Base-by-base conservation (phyloP, 2,329 filamentous ascomycete species). In the Tricladium varicosporioides region DNA sequence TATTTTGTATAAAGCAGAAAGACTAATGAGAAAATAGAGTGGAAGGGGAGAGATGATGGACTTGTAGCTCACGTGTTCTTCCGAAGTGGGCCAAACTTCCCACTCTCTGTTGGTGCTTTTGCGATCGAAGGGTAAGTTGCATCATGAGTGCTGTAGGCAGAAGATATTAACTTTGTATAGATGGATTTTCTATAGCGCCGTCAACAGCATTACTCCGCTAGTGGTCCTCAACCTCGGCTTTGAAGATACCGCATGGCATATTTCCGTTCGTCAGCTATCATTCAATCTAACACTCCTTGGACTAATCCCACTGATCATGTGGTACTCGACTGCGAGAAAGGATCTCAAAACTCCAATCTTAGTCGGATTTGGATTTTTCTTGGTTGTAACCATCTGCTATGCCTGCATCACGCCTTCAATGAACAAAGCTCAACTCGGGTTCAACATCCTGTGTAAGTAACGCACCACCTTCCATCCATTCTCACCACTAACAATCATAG, bases 31-130 rank as follows among this genome's bases (percentile, higher is more conserved):
- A 49, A n/a, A 16, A 16, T 60, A 82, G 80, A 83, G 69, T 82
- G 80, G 80, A 81, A 78, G 63, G 80, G 79, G 1, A 71, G 80
- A 55, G 63, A 69, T 7, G 80, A 83, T 59, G 81, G 80, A 3
- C 76, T 83, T 8, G 72, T 83, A 0, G 79, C 80, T 0, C 80
- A 83, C 62, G 74, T 81, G 36, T 82, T 83, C 72, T 83, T 83
- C 69, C 71, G 69, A 31, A 69, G 72, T 1, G 79, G 80, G 11
- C 76, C 76, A 11, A 84, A 84, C 64, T 83, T 84, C 62, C 76
- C 73, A 7, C 74, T 82, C 3, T 76, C 80, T 1, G 75, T 78
- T 9, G 81, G 82, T 64, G 80, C 80, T 3, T 83, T 83, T 59
- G 76, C 77, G 2, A 78, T 83, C 33, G 80, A 84, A 68, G 80